Conservation (phyloP, 306 rosid species). For the Cercis canadensis region DNA sequence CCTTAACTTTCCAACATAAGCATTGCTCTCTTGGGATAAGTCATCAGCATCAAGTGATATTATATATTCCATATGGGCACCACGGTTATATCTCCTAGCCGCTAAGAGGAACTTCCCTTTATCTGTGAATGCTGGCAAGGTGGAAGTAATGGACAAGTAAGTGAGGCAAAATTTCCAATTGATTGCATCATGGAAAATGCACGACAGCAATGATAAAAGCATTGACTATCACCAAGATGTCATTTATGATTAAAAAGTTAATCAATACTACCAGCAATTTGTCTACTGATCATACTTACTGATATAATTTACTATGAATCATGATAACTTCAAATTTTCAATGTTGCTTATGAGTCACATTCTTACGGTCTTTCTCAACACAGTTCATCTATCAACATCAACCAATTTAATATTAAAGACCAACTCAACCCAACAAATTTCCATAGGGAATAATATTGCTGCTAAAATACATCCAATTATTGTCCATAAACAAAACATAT, state of each 20-base stretch:
- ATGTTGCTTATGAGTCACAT: conserved; percentile 10
- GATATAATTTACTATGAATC: not conserved
- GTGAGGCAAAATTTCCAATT: conserved; percentile 28
- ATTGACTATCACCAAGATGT: conserved; percentile 12
- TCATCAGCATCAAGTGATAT: conserved; percentile 92
- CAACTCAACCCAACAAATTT: conserved; percentile 5
- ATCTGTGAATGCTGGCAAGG: conserved; percentile 80
- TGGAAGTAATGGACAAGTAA: not conserved
- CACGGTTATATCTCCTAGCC: conserved; percentile 87
- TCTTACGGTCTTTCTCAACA: conserved; percentile 2
- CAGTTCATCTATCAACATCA: not conserved
- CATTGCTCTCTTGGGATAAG: conserved; percentile 95
- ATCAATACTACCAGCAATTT: conserved; percentile 18
- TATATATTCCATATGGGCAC: conserved; percentile 88
- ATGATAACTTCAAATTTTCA: not conserved
- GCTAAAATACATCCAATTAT: too few relatives aligned
- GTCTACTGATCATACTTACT: not conserved
- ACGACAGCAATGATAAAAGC: conserved; percentile 25
- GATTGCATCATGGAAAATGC: conserved; percentile 16
- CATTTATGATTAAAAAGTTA: conserved; percentile 1
- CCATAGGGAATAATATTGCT: not conserved
- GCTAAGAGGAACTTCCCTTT: conserved; percentile 95
- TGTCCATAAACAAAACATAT: not conserved
- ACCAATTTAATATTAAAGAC: conserved; percentile 20
- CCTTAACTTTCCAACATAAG: conserved; percentile 96